phyloP scores from a whole-genome alignment of 2,329 filamentous ascomycete genomes.

The Penicillium sp. region DNA sequence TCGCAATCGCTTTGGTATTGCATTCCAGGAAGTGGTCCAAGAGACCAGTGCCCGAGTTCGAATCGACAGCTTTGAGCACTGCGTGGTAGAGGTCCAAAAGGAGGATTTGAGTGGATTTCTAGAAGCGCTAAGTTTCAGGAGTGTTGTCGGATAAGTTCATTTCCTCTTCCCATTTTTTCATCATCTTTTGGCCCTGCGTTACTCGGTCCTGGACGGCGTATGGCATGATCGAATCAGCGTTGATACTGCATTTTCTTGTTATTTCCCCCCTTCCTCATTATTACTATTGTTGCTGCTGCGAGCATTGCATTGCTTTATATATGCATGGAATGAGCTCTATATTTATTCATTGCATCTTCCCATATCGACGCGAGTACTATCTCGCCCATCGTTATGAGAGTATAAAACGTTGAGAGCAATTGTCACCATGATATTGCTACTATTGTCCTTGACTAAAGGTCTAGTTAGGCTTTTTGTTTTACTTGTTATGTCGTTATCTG shows the following conservation, averaged over 20 bases:
- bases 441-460: background rate
- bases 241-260: constrained; percentile 1
- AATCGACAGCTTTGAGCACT: constrained; percentile 96
- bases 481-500: background rate
- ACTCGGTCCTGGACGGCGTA: background rate
- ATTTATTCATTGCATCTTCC: background rate
- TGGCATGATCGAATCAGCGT: constrained; percentile 7
- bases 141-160: constrained; percentile 61
- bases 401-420: background rate
- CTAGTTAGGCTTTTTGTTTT: background rate
- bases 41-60: constrained; percentile 86
- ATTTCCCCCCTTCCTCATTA: background rate
- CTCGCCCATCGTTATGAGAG: background rate
- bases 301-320: constrained; percentile 1
- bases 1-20: constrained; percentile 85
- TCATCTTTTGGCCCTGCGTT: background rate
- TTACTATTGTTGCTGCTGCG: background rate
- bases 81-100: constrained; percentile 95
- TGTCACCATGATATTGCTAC: background rate
- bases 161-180: background rate
- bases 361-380: background rate
- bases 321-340: background rate
- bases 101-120: constrained; percentile 89
- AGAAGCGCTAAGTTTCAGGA: constrained; percentile 87
- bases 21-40: constrained; percentile 90